phyloP scores from a whole-genome alignment of 441 rosid genomes.

The Hura crepitans region DNA sequence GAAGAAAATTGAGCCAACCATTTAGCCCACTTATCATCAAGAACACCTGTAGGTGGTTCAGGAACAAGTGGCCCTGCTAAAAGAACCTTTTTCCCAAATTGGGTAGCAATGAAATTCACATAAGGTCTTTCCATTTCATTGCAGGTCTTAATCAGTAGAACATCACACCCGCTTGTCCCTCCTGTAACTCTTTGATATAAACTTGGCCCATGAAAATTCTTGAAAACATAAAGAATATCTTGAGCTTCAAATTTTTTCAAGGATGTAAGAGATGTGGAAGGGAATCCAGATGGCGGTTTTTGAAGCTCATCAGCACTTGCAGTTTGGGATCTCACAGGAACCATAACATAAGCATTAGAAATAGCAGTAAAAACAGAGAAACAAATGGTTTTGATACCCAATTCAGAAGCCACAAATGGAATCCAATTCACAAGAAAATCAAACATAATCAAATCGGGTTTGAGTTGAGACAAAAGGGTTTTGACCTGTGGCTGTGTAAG shows the following conservation, averaged over 20 bases:
- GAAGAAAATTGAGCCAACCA: conserved; percentile 29
- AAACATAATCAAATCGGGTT: conserved; percentile 32
- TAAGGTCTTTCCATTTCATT: conserved; percentile 32
- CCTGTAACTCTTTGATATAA: conserved; percentile 13
- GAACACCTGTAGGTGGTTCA: conserved; percentile 25
- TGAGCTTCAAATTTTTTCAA: conserved; percentile 26
- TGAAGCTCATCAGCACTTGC: conserved; percentile 5
- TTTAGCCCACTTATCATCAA: conserved; percentile 29
- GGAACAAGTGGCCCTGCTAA: conserved; percentile 33
- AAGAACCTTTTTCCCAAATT: conserved; percentile 24
- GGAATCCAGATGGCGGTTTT: conserved; percentile 29
- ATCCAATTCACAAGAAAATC: conserved; percentile 27
- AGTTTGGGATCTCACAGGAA: conserved; percentile 22
- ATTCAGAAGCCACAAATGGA: conserved; percentile 25
- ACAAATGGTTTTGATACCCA: conserved; percentile 27
- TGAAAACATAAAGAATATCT: conserved; percentile 16
- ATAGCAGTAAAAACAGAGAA: conserved; percentile 29
- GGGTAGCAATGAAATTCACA: conserved; percentile 16
- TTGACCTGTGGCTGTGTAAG: conserved; percentile 34
- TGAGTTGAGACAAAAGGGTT: conserved; percentile 24
- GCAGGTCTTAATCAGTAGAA: conserved; percentile 23
- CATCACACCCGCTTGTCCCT: background rate
- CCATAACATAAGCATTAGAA: conserved; percentile 22
- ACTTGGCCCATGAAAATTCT: conserved; percentile 13
- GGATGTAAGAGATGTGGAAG: conserved; percentile 13